Evolutionary conservation across 257 asterid species (phyloP), one percentile per base, ranked within the genome.

Genomic region (Solanum lycopersicoides): DNA sequence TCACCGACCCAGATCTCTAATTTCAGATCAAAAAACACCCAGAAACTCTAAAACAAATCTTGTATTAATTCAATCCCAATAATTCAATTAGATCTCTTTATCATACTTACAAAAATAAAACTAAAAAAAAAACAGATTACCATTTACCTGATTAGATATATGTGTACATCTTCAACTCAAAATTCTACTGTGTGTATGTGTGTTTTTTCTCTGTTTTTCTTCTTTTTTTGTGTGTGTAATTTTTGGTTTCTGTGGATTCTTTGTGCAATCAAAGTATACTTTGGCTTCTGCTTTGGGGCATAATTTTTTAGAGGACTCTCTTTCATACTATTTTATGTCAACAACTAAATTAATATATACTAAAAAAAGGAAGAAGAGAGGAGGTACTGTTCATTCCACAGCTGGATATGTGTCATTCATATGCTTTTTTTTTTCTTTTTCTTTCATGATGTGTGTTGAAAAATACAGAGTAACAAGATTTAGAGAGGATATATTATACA

Each of bases 1-100:
- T 66, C 18, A 66, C 73, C 89, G 42, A 83, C 65, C 86, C 89
- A 93, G 98, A 94, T 97, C 99, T 91, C 94, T 20, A 59, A 91
- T 84, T 83, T 91, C 92, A 94, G 95, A 95, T 95, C 96, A 95
- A 90, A 89, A 63, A 87, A 83, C 76, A 82, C 89, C 89, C 91
- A 92, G 23, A 8, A 89, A 88, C 80, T 79, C 44, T 90, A 88
- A 90, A 45, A 88, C 30, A 82, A 94, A 91, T 89, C 93, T 88
- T 63, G 93, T 92, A 92, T 91, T 90, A 88, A 82, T 89, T 79
- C 28, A 45, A 79, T 83, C 53, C 69, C 82, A 28, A 71, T 28
- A 83, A 90, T 60, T 45, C 87, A 42, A 91, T 84, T 90, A 93
- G 98, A 96, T 96, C 98, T 91, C 91, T 45, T 90, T 82, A 88